Evolutionary conservation across 352 stramenopile genomes (phyloP).

Genomic region (Phytopythium litorale): DNA sequence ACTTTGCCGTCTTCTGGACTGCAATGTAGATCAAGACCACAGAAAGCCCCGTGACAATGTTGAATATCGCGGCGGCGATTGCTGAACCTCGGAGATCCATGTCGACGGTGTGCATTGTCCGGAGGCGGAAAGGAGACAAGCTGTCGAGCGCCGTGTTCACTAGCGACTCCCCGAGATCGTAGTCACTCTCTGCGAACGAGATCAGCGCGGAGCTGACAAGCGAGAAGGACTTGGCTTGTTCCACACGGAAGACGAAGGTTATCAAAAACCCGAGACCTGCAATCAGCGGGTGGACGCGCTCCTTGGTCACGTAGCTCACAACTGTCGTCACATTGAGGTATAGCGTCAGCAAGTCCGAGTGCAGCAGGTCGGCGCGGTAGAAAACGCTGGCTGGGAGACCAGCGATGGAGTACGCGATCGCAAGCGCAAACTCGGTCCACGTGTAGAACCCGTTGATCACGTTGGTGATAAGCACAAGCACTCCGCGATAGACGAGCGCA

Average conservation of each 20-base stretch:
- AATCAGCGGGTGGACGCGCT: conserved; percentile 25
- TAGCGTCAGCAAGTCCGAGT: conserved; percentile 33
- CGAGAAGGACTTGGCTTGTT: conserved; percentile 8
- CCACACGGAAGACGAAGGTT: conserved; percentile 12
- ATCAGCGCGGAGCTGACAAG: conserved; percentile 11
- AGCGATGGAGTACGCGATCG: conserved; percentile 11
- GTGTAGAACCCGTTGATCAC: conserved; percentile 43
- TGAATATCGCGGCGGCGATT: conserved; percentile 12
- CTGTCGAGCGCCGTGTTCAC: conserved; percentile 9
- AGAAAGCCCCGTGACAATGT: conserved; percentile 14
- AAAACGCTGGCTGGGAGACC: conserved; percentile 8
- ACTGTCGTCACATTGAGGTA: conserved; percentile 27
- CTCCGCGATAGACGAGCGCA: conserved; percentile 24
- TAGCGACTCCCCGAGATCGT: conserved; percentile 12
- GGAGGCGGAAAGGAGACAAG: conserved; percentile 19
- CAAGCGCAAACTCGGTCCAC: conserved; percentile 33
- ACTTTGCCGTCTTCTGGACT: no score
- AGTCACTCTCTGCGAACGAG: conserved; percentile 11
- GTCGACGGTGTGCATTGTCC: conserved; percentile 12
- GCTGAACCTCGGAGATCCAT: conserved; percentile 10
- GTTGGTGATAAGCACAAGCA: conserved; percentile 32
- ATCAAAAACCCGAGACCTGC: conserved; percentile 16
- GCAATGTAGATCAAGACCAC: conserved; percentile 2
- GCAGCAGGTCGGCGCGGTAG: conserved; percentile 19
- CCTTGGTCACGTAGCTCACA: conserved; percentile 27